These are phyloP conservation scores for Schwanniomyces pseudopolymorphus DNA, from an alignment of 805 yeast species.

Conservation along the genomic window DNA sequence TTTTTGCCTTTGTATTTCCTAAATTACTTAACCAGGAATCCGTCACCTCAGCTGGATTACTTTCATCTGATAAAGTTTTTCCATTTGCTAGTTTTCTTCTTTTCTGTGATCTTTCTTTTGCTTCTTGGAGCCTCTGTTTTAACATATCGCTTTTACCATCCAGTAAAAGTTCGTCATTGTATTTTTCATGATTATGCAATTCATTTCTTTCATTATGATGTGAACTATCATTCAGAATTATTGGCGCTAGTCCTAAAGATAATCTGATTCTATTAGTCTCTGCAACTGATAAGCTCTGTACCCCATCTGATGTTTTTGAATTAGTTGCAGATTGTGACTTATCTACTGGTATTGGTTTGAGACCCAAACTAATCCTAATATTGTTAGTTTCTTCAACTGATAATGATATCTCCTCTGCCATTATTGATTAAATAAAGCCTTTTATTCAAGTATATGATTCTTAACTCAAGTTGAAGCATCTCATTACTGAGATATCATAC, in stretches of 20 bases:
- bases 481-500: background rate
- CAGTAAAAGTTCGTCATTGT: constrained; percentile 11
- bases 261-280: constrained; percentile 57
- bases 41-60: constrained; percentile 24
- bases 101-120: constrained; percentile 20
- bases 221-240: constrained; percentile 21
- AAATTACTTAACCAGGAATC: constrained; percentile 43
- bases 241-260: constrained; percentile 54
- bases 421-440: background rate
- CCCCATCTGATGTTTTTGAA: background rate
- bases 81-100: constrained; percentile 20
- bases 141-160: constrained; percentile 13
- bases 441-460: too few species aligned
- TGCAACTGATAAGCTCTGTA: constrained; percentile 37
- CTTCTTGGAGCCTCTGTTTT: constrained; percentile 12
- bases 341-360: constrained; percentile 33
- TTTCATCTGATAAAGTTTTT: constrained; percentile 23
- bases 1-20: constrained; percentile 15
- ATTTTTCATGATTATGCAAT: constrained; percentile 14
- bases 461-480: background rate
- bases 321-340: background rate
- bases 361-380: constrained; percentile 37
- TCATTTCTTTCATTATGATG: constrained; percentile 10
- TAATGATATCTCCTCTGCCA: constrained; percentile 25
- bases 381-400: constrained; percentile 46